Conservation (phyloP, 495 filamentous ascomycete species). For the Neurospora sp. region DNA sequence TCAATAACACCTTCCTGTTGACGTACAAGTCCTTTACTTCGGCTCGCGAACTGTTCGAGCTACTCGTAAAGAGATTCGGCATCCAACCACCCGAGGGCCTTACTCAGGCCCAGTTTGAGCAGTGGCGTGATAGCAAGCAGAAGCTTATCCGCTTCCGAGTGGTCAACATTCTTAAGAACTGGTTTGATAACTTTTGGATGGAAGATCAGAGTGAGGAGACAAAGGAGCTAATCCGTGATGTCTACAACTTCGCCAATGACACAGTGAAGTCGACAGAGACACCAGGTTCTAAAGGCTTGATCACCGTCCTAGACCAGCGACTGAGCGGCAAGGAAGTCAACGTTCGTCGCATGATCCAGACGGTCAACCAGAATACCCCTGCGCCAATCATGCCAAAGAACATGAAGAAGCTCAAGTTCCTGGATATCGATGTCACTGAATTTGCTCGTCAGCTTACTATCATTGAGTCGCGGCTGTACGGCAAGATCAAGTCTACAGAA, state of each 20-base stretch:
- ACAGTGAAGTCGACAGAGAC: constrained; percentile 88
- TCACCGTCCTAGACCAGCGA: constrained; percentile 79
- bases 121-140: constrained; percentile 90
- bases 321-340: constrained; percentile 77
- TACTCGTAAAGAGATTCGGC: constrained; percentile 81
- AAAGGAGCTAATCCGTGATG: constrained; percentile 73
- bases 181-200: constrained; percentile 99
- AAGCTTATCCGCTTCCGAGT: constrained; percentile 91
- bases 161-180: constrained; percentile 94
- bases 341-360: constrained; percentile 78
- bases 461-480: constrained; percentile 89
- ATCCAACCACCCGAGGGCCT: constrained; percentile 88
- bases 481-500: constrained; percentile 89
- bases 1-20: constrained; percentile 95
- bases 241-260: constrained; percentile 84
- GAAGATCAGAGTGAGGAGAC: constrained; percentile 76
- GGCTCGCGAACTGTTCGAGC: constrained; percentile 82
- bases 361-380: constrained; percentile 66
- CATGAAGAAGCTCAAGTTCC: constrained; percentile 98
- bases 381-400: constrained; percentile 93
- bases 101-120: constrained; percentile 61
- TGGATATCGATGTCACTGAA: constrained; percentile 92
- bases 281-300: constrained; percentile 68
- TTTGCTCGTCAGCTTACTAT: constrained; percentile 96
- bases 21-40: constrained; percentile 94